A percentile compares a stretch with the other conserved stretches of the same genome.
phyloP scores from a whole-genome alignment of 2,329 filamentous ascomycete species.

The Phialemoniopsis sp. region DNA sequence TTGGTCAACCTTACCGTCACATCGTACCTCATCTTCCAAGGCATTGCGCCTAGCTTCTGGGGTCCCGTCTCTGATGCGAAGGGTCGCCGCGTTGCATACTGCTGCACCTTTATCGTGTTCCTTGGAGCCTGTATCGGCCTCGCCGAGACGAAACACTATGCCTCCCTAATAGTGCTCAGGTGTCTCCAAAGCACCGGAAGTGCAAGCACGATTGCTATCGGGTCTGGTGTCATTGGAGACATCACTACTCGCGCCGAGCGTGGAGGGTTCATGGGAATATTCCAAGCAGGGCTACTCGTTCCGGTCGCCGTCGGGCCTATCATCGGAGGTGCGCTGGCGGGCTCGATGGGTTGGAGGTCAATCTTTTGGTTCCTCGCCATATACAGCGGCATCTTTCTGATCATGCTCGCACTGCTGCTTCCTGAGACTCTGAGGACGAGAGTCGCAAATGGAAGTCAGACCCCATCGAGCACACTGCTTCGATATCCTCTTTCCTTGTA shows the following conservation, averaged over 20 bases:
- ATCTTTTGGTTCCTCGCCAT: constrained; percentile 54
- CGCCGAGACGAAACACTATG: constrained; percentile 35
- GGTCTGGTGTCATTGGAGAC: constrained; percentile 51
- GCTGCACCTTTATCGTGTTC: constrained; percentile 38
- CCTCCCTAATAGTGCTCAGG: constrained; percentile 39
- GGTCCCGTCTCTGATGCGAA: constrained; percentile 42
- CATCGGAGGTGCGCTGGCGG: constrained; percentile 24
- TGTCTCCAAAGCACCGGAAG: constrained; percentile 39
- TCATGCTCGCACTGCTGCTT: constrained; percentile 33
- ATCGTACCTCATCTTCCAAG: constrained; percentile 49
- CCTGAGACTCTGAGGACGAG: constrained; percentile 39
- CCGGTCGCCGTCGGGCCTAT: constrained; percentile 30
- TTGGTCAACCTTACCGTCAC: constrained; percentile 45
- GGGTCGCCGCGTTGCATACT: constrained; percentile 40
- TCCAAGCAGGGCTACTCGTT: constrained; percentile 25
- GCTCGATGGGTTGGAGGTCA: constrained; percentile 42
- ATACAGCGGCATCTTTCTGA: constrained; percentile 26
- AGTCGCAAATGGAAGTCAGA: constrained; percentile 34
- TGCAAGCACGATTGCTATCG: constrained; percentile 51
- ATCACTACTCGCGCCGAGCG: constrained; percentile 52
- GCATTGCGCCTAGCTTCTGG: constrained; percentile 45
- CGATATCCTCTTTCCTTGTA: constrained; percentile 26
- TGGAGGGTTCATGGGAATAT: constrained; percentile 48
- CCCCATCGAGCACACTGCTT: constrained; percentile 12
- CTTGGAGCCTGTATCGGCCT: constrained; percentile 38